phyloP scores from a whole-genome alignment of 345 rosid genomes.

The Excoecaria agallocha region DNA sequence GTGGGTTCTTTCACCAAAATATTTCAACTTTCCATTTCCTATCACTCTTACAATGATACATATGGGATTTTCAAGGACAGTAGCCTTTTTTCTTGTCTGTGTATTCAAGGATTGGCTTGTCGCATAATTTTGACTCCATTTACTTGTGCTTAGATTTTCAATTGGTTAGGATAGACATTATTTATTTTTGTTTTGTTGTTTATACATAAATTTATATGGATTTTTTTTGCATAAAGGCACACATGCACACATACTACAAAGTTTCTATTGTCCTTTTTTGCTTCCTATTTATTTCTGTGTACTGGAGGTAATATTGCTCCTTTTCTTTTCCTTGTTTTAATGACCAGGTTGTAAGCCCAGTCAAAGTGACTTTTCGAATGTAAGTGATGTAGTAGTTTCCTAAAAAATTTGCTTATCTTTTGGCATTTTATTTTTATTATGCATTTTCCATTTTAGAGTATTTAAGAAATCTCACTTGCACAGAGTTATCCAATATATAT shows the following conservation, averaged over 20 bases:
- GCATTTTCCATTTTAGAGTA: too few relatives aligned
- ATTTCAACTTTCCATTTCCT: slow-evolving; percentile 84
- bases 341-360: slow-evolving; percentile 86
- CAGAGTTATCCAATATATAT: too few relatives aligned
- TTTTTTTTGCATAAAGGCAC: too few relatives aligned
- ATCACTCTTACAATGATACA: slow-evolving; percentile 95
- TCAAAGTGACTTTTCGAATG: slow-evolving; percentile 95
- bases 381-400: slow-evolving; percentile 44
- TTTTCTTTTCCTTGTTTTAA: slow-evolving; percentile 3
- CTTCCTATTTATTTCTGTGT: slow-evolving; percentile 6
- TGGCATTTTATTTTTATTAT: too few relatives aligned
- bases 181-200: too few relatives aligned
- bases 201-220: too few relatives aligned
- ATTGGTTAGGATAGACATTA: too few relatives aligned
- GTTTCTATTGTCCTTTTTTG: slow-evolving; percentile 1
- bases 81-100: slow-evolving; percentile 78
- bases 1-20: too few relatives aligned
- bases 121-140: neutral
- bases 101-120: slow-evolving; percentile 73
- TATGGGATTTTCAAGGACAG: slow-evolving; percentile 78
- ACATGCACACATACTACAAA: too few relatives aligned
- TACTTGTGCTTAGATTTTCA: neutral
- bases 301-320: neutral
- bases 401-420: too few relatives aligned
- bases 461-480: too few relatives aligned